These are phyloP conservation scores for Termitomyces eurrhizus DNA, from an alignment of 768 basidiomycete species.

Conservation along the genomic window DNA sequence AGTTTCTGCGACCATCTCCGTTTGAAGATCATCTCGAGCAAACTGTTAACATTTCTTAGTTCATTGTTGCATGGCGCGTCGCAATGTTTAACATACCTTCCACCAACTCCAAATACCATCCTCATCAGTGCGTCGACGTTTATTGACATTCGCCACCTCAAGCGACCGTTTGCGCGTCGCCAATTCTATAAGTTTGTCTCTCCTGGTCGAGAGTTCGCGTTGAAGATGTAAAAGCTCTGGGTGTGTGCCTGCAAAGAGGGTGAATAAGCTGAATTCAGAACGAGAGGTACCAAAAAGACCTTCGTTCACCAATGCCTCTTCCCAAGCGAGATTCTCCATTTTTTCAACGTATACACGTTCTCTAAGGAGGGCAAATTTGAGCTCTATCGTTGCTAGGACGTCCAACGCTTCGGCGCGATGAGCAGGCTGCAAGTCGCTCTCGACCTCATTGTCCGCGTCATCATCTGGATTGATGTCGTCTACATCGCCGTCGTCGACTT, in stretches of 20 bases:
- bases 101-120: slow-evolving; percentile 86
- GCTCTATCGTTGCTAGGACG: slow-evolving; percentile 83
- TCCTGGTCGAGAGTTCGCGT: slow-evolving; percentile 69
- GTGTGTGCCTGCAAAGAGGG: slow-evolving; percentile 56
- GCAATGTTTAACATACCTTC: slow-evolving; percentile 51
- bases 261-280: slow-evolving; percentile 5
- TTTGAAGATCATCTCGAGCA: slow-evolving; percentile 75
- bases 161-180: slow-evolving; percentile 71
- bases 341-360: slow-evolving; percentile 91
- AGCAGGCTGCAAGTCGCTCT: slow-evolving; percentile 73
- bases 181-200: slow-evolving; percentile 78
- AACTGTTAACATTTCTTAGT: slow-evolving; percentile 39
- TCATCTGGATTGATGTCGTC: slow-evolving; percentile 35
- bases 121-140: slow-evolving; percentile 67
- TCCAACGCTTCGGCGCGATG: slow-evolving; percentile 88
- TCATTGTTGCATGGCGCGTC: neutral
- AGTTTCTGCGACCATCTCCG: slow-evolving; percentile 84
- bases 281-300: slow-evolving; percentile 44
- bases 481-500: slow-evolving; percentile 28
- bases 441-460: slow-evolving; percentile 45
- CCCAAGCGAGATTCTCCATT: slow-evolving; percentile 87
- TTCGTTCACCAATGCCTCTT: slow-evolving; percentile 74
- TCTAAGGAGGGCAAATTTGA: slow-evolving; percentile 85
- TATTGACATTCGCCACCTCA: slow-evolving; percentile 59
- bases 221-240: slow-evolving; percentile 85